phyloP scores from a whole-genome alignment of 2,329 filamentous ascomycete genomes.

The Cryphonectria carpinicola region DNA sequence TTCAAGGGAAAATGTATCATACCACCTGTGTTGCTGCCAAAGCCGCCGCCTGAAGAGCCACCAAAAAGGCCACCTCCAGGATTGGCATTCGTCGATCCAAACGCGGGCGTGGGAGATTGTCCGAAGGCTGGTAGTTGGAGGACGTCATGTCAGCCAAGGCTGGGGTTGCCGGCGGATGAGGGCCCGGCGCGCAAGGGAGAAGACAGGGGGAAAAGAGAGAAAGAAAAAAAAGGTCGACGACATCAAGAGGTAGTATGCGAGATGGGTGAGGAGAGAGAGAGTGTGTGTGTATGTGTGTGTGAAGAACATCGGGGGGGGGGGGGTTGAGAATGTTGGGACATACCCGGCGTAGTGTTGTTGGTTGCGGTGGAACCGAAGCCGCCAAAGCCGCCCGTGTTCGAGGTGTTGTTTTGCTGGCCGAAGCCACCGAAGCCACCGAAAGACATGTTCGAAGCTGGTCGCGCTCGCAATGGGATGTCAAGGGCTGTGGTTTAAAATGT shows the following conservation, averaged over 20 bases:
- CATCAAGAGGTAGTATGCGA: conserved; percentile 30
- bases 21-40: conserved; percentile 39
- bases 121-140: conserved; percentile 43
- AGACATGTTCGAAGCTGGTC: conserved; percentile 51
- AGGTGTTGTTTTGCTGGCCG: conserved; percentile 54
- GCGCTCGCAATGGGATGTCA: conserved; percentile 20
- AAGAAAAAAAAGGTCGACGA: conserved; percentile 1
- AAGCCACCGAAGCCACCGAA: conserved; percentile 62
- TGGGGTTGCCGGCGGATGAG: conserved; percentile 25
- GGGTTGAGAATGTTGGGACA: conserved; percentile 37
- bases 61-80: conserved; percentile 47
- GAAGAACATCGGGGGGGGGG: neutral
- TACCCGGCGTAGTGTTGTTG: conserved; percentile 55
- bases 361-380: conserved; percentile 56
- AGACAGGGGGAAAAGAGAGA: neutral
- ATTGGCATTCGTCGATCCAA: conserved; percentile 41
- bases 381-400: conserved; percentile 51
- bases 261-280: neutral
- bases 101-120: conserved; percentile 37
- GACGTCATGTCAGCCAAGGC: conserved; percentile 29
- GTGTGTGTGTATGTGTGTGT: neutral
- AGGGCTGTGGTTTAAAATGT: conserved; percentile 2
- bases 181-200: conserved; percentile 32
- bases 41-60: conserved; percentile 45
- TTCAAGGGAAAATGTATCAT: conserved; percentile 28